phyloP scores from a whole-genome alignment of 306 rosid genomes.

The Corylus avellana region DNA sequence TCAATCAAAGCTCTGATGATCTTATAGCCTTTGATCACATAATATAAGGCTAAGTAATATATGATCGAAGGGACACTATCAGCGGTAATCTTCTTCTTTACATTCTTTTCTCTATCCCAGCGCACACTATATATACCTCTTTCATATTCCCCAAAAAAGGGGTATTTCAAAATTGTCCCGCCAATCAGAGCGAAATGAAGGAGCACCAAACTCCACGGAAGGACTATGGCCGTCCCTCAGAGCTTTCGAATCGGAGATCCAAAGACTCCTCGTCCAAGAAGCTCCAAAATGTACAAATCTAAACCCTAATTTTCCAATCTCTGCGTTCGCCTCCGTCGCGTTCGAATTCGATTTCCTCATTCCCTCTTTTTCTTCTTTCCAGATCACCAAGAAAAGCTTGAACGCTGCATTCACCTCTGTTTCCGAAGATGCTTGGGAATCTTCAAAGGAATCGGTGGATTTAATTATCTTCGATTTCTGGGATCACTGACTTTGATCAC shows the following conservation, averaged over 20 bases:
- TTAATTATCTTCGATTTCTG: constrained; percentile 9
- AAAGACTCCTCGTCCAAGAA: constrained; percentile 9
- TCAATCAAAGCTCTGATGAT: too few species aligned
- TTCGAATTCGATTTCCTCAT: constrained; percentile 4
- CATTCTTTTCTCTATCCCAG: too few species aligned
- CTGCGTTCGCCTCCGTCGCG: not conserved
- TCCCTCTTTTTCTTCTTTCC: not conserved
- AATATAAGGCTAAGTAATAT: too few species aligned
- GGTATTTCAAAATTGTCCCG: not conserved
- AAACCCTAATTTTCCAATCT: constrained; percentile 1
- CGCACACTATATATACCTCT: too few species aligned
- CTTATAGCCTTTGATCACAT: too few species aligned
- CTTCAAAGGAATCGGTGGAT: constrained; percentile 19
- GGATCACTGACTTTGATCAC: constrained; percentile 17
- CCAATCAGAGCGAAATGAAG: constrained; percentile 19
- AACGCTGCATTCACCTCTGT: constrained; percentile 17
- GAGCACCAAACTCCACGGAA: constrained; percentile 20
- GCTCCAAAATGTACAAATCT: constrained; percentile 6
- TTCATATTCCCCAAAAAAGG: too few species aligned
- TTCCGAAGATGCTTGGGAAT: constrained; percentile 11
- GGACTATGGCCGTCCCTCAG: constrained; percentile 23
- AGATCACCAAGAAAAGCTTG: constrained; percentile 29
- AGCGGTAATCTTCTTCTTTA: too few species aligned
- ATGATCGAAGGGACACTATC: too few species aligned
- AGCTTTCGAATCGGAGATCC: constrained; percentile 26